Evolutionary conservation across 1,284 basidiomycete genomes (phyloP), one percentile per base, ranked within the genome.

Genomic region (Limonomyces culmigenus): DNA sequence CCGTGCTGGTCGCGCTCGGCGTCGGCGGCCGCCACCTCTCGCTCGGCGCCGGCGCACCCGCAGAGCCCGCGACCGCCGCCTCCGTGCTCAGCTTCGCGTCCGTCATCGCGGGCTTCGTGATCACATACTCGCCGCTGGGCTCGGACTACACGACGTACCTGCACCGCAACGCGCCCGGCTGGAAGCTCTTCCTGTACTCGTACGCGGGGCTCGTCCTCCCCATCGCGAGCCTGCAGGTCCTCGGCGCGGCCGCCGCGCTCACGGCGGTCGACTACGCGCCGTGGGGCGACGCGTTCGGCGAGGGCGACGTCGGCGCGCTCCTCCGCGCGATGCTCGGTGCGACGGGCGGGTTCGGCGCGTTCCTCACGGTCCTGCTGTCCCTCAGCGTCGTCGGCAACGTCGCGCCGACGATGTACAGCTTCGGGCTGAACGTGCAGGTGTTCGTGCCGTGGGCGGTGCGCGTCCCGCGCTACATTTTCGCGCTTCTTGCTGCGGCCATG

Each of bases 391-490:
- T 74, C 2, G 85, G 74, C 3, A 95, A 93, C 58, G 83, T 88
- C 39, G 80, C 84, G 3, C 72, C 76, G 3, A 84, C 77, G 10
- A 74, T 88, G 45, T 92, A 93, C 53, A 83, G 77, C 32, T 72
- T 85, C 40, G 75, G 80, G n/a, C 63, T 92, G 39, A 80, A 73
- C 46, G 66, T 87, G 41, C 86, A 91, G 51, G 67, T 86, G 4
- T 69, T 80, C 45, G 54, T 86, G 13, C 87, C 88, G 0, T 66
- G 55, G n/a, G 52, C 75, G 14, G 58, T 65, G 11, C 46, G 51
- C 21, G 70, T 95, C 11, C 91, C 92, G 0, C 65, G 92, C 48
- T 93, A 89, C 51, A 61, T 88, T 32, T 86, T 93, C 52, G 85
- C 89, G 0, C 49, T 93, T 14, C 51, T 89, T 30, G 76, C 78